Conservation (phyloP, 225 moss, liverwort and hornwort genomes). For the Anthoceros angustus region DNA sequence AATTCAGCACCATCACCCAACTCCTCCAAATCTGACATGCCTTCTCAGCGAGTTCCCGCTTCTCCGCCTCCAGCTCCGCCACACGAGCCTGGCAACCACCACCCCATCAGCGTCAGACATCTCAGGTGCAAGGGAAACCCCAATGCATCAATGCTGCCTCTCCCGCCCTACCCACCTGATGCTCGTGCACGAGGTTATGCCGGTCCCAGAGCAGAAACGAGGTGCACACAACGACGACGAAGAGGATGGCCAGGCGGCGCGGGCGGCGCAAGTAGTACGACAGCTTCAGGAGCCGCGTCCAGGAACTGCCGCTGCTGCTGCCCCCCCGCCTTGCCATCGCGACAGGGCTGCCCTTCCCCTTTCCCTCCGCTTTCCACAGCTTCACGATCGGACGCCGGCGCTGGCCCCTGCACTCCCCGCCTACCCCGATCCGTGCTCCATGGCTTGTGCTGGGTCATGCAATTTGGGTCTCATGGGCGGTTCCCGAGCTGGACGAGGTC, state of each 20-base stretch:
- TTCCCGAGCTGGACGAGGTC: too few species aligned
- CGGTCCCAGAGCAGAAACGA: constrained; percentile 46
- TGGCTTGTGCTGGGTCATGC: too few species aligned
- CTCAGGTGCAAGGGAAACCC: background rate
- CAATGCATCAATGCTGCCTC: background rate
- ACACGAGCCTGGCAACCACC: background rate
- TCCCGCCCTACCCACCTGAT: constrained; percentile 13
- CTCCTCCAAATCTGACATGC: background rate
- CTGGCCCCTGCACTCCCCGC: too few species aligned
- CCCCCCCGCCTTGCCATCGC: background rate
- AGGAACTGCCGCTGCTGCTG: constrained; percentile 14
- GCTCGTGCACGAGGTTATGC: constrained; percentile 22
- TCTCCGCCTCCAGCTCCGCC: background rate
- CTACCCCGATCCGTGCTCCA: too few species aligned
- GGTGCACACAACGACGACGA: constrained; percentile 17
- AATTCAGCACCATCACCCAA: background rate
- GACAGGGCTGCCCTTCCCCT: too few species aligned
- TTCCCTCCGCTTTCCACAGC: too few species aligned
- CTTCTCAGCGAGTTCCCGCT: background rate
- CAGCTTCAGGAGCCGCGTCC: constrained; percentile 24
- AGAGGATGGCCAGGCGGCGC: constrained; percentile 23
- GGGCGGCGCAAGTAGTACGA: constrained; percentile 34
- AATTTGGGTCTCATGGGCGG: too few species aligned
- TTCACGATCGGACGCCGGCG: too few species aligned
- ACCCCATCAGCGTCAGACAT: background rate